These are phyloP conservation scores for Tillandsia leiboldiana DNA, from an alignment of 176 grass and related monocot genomes.

Conservation along the genomic window DNA sequence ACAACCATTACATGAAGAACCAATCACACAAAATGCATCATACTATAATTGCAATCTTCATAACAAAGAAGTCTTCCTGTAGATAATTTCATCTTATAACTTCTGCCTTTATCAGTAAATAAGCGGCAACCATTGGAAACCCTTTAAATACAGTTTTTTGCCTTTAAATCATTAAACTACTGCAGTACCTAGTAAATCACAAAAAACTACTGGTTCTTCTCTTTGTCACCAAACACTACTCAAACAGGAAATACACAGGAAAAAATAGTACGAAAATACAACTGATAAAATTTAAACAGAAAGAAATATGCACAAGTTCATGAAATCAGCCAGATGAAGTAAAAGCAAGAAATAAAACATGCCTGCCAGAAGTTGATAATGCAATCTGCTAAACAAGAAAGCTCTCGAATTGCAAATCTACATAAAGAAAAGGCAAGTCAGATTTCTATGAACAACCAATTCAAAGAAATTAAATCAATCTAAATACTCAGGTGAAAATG, in stretches of 20 bases:
- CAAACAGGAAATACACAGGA: neutral
- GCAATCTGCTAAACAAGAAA: constrained; percentile 52
- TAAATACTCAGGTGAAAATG: constrained; percentile 6
- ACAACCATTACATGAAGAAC: too few species aligned
- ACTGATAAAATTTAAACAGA: neutral
- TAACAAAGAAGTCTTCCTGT: too few species aligned
- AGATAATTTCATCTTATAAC: too few species aligned
- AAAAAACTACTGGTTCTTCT: too few species aligned
- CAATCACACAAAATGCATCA: too few species aligned
- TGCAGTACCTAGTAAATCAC: too few species aligned
- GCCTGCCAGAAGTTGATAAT: constrained; percentile 83
- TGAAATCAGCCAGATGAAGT: neutral
- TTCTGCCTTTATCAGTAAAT: too few species aligned
- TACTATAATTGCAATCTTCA: too few species aligned
- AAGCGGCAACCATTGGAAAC: too few species aligned
- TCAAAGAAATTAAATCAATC: neutral
- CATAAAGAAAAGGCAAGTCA: constrained; percentile 10
- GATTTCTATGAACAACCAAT: constrained; percentile 13
- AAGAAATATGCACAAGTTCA: neutral
- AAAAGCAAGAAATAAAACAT: neutral
- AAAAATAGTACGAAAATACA: neutral
- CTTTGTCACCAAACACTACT: too few species aligned
- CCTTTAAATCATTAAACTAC: too few species aligned
- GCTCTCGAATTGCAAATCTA: constrained; percentile 40
- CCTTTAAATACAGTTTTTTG: too few species aligned